These are phyloP conservation scores for Fusarium cyanostomum DNA, from an alignment of 2,329 filamentous ascomycete species.

Conservation along the genomic window DNA sequence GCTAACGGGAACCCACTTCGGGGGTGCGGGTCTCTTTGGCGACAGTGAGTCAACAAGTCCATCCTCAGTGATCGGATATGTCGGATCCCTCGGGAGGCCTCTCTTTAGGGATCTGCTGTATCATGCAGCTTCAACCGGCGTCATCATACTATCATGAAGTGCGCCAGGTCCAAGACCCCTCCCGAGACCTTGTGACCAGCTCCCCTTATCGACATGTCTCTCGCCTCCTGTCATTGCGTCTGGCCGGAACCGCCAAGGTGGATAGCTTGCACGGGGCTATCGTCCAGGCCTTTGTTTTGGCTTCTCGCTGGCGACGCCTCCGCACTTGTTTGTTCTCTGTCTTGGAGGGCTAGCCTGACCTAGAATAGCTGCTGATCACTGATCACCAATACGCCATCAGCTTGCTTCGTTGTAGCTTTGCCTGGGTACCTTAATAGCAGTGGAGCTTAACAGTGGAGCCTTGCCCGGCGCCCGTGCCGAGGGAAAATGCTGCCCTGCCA, in stretches of 20 bases:
- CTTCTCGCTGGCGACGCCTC: too few relatives aligned
- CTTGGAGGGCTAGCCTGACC: too few relatives aligned
- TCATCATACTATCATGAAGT: conserved; percentile 18
- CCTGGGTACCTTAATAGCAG: background rate
- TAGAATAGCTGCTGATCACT: background rate
- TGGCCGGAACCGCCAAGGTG: background rate
- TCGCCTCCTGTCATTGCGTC: background rate
- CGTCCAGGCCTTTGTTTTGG: too few relatives aligned
- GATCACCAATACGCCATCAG: too few relatives aligned
- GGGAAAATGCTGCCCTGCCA: background rate
- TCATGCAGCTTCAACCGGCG: background rate
- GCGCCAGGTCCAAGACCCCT: conserved; percentile 3
- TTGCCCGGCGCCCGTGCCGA: background rate
- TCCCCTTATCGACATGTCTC: background rate
- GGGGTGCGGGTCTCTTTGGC: background rate
- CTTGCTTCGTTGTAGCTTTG: background rate
- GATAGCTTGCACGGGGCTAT: background rate
- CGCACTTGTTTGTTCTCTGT: too few relatives aligned
- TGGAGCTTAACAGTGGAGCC: background rate
- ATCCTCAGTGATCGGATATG: background rate
- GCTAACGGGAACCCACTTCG: conserved; percentile 3
- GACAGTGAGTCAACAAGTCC: background rate
- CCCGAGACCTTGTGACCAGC: conserved; percentile 9
- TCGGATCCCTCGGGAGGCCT: background rate
- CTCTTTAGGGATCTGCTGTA: background rate